Base-by-base conservation (phyloP, 306 rosid species). In the Malus fusca region DNA sequence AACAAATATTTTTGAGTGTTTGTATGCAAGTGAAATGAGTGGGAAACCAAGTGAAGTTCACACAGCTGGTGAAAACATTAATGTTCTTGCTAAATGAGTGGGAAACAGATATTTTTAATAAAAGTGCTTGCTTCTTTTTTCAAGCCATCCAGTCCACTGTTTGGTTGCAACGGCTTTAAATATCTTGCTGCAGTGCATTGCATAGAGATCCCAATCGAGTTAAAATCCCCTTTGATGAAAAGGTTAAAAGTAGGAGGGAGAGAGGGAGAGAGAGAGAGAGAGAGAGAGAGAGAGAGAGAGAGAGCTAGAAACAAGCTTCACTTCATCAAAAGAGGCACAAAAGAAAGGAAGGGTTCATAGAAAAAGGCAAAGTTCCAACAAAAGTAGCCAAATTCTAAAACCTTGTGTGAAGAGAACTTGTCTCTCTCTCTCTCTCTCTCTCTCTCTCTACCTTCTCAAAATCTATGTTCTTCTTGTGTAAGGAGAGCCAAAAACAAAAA, bases 391-490 rank as follows among this genome's bases (percentile, higher is more conserved):
- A 19, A 19, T 55, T 55, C 23, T 55, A 46, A 40, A 46, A 46
- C 53, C 61, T 58, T 79, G 73, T 66, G 43, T 51, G 52, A 37
- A 77, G 53, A 60, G 26, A 77, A 56, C 7, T 37, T 61, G 78
- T 75, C 53, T 4, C 71, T 55, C 46, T 78, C 33, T 73, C 43
- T 70, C 28, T 26, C 42, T 56, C 68, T 73, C 43, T 70, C 28
- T 26, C 42, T 56, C 68, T 43, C 69, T 67, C 74, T 60, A 74
- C 21, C 77, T 69, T 37, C 15, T 65, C 19, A 75, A 72, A 74
- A 84, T 78, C 87, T 87, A 86, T 60, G 74, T 30, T 68, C 52
- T 81, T 72, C 72, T 37, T 73, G 58, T 69, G 93, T 88, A 85
- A 85, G 93, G 77, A n/a, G 56, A 66, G 71, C 68, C 23, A 64